Percentiles rank a stretch among this genome's conserved stretches.
These are phyloP conservation scores for Amphicarpaea edgeworthii DNA, from an alignment of 306 rosid genomes.

Conservation along the genomic window DNA sequence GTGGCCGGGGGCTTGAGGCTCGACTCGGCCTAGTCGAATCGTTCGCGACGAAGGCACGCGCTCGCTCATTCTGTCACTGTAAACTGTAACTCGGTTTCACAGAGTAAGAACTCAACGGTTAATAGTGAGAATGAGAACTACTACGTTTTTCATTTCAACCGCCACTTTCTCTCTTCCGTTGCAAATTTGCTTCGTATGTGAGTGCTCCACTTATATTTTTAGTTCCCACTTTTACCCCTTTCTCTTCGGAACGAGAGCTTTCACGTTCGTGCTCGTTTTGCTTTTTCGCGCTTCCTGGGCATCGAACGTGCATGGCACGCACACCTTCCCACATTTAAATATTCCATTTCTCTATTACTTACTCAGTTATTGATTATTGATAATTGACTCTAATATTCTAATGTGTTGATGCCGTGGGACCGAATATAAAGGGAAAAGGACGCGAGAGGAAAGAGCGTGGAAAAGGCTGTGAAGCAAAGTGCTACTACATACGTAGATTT, in stretches of 20 bases:
- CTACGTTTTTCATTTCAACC: slow-evolving; percentile 2
- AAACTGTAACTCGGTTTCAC: slow-evolving; percentile 54
- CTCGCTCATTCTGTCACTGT: slow-evolving; percentile 40
- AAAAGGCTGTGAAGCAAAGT: not conserved
- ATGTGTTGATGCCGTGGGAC: not conserved
- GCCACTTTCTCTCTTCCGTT: no score
- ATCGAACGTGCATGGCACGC: slow-evolving; percentile 26
- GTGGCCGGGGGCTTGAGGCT: slow-evolving; percentile 88
- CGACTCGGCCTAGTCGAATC: slow-evolving; percentile 84
- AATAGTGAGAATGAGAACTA: not conserved
- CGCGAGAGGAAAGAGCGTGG: slow-evolving; percentile 41
- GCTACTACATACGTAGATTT: no score
- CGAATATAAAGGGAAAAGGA: not conserved
- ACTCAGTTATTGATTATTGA: no score
- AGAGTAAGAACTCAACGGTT: slow-evolving; percentile 34
- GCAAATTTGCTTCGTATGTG: not conserved
- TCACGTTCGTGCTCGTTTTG: not conserved
- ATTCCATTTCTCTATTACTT: not conserved
- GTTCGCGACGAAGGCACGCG: slow-evolving; percentile 58
- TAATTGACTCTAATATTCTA: no score
- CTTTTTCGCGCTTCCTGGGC: not conserved
- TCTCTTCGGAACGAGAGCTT: no score
- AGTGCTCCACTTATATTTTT: not conserved
- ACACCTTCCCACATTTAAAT: not conserved
- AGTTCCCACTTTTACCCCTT: slow-evolving; percentile 14